Conservation (phyloP, 768 basidiomycete species). For the Tremella mesenterica region DNA sequence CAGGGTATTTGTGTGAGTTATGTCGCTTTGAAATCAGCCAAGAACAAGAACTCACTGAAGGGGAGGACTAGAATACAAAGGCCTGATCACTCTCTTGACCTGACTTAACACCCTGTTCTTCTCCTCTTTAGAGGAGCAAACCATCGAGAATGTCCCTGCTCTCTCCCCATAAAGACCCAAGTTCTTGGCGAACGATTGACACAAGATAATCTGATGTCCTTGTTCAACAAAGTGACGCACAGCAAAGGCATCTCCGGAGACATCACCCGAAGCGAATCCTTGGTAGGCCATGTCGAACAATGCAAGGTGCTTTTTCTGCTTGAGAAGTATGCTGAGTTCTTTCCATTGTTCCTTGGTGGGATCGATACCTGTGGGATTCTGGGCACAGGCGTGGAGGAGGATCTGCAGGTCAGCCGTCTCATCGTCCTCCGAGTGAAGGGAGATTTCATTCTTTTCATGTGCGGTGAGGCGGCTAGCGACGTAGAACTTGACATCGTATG, state of each 20-base stretch:
- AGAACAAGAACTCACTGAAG: constrained; percentile 29
- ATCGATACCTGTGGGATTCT: constrained; percentile 97
- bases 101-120: constrained; percentile 81
- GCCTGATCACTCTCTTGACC: constrained; percentile 86
- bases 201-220: constrained; percentile 86
- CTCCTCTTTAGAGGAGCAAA: constrained; percentile 55
- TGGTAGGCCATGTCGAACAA: constrained; percentile 99
- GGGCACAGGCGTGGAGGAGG: constrained; percentile 91
- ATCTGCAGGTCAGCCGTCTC: constrained; percentile 43
- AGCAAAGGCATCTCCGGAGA: constrained; percentile 82
- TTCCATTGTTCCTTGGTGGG: constrained; percentile 89
- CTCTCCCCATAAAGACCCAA: constrained; percentile 98
- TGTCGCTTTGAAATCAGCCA: background rate
- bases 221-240: constrained; percentile 84
- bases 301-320: constrained; percentile 78
- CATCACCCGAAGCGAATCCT: constrained; percentile 93
- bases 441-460: too few relatives aligned
- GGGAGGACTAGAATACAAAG: constrained; percentile 99
- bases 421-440: background rate
- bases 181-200: constrained; percentile 98
- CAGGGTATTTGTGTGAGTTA: background rate
- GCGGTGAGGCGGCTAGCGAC: background rate
- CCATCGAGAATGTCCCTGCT: constrained; percentile 85
- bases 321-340: constrained; percentile 73
- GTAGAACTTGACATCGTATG: too few relatives aligned